Conservation (phyloP, 306 rosid species). For the Gastrolobium bilobum region DNA sequence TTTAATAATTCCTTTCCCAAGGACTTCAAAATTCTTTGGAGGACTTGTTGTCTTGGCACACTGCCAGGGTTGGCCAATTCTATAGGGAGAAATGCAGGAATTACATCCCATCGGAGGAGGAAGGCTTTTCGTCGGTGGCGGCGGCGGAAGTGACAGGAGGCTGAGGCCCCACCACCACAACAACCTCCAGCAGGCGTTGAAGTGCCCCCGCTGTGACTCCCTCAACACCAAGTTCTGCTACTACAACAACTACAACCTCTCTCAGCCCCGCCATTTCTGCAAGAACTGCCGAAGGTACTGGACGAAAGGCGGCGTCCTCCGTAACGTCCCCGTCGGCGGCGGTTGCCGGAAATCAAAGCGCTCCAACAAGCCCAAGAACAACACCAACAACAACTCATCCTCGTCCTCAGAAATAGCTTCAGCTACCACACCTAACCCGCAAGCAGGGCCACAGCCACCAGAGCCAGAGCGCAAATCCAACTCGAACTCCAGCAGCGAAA, state of each 20-base stretch:
- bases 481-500: constrained; percentile 85
- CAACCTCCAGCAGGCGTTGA: constrained; percentile 60
- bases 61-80: background rate
- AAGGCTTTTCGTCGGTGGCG: constrained; percentile 55
- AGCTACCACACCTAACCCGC: background rate
- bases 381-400: constrained; percentile 31
- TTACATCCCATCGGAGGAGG: constrained; percentile 61
- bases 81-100: constrained; percentile 68
- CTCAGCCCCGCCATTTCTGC: constrained; percentile 97
- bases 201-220: constrained; percentile 92
- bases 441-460: constrained; percentile 5
- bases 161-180: constrained; percentile 56
- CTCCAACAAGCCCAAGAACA: constrained; percentile 56
- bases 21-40: background rate
- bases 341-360: constrained; percentile 87
- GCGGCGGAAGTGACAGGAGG: constrained; percentile 63
- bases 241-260: constrained; percentile 92
- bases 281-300: constrained; percentile 93
- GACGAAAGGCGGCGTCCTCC: constrained; percentile 97
- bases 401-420: constrained; percentile 36
- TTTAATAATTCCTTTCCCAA: background rate
- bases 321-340: constrained; percentile 93
- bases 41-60: background rate
- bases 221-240: constrained; percentile 90
- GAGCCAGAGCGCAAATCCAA: constrained; percentile 56